Evolutionary conservation across 2,329 filamentous ascomycete species (phyloP), one percentile per base, ranked within the genome.

Genomic region (Beauveria rudraprayagi): DNA sequence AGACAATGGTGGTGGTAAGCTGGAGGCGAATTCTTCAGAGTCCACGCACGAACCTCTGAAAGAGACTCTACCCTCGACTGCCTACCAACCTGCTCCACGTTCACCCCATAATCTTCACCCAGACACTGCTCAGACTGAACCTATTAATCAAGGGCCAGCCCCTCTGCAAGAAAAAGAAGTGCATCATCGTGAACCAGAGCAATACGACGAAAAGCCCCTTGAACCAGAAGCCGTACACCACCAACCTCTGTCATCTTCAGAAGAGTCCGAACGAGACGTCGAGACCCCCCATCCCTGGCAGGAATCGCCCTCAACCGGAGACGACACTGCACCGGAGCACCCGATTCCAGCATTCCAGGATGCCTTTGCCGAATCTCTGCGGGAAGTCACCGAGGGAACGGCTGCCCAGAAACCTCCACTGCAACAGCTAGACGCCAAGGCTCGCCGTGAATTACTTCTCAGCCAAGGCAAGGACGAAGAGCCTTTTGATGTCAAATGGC

Each of bases 311-410:
- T 47, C 58, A 10, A 41, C 44, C 16, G 43, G 22, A 41, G 41
- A 56, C 17, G 30, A 55, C 10, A 24, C 56, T 40, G 58, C 47
- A n/a, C 58, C 58, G 6, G 41, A 51, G 22, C 91, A 95, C 70
- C 91, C 91, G 7, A 87, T 94, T 56, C 77, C 83, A 17, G 82
- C 83, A 34, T 89, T 94, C 84, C 91, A 94, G 72, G 84, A 82
- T 64, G 89, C 91, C 63, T 94, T 95, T 71, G 86, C 89, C 67
- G 91, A 94, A 74, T 93, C 90, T 2, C 84, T 94, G 66, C 77
- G 85, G 61, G 91, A 94, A 69, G 87, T 87, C 40, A 84, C 84
- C 16, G 76, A 77, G n/a, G 77, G 74, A 11, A 71, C 74, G 3
- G 74, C 74, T 14, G 66, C 63, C 6, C 66, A 66, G 10, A 84